phyloP scores from a whole-genome alignment of 176 grass and related monocot genomes.

The Stipa capillata region DNA sequence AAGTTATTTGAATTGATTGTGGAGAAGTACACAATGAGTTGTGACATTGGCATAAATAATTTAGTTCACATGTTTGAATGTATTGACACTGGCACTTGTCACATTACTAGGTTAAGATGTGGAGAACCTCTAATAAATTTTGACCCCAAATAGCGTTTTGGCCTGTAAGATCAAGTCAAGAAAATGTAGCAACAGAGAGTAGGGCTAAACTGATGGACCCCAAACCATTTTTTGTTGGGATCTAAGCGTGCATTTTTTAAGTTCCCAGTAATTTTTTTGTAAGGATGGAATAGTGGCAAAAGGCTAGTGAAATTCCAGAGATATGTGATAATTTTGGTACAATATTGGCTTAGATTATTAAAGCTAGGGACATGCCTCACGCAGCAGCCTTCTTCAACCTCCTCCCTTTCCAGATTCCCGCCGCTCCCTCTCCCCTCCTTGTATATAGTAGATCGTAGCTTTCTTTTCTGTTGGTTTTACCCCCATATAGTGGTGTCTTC shows the following conservation, averaged over 20 bases:
- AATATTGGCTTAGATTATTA: background rate
- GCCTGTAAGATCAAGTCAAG: background rate
- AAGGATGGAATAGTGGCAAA: background rate
- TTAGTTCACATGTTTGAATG: background rate
- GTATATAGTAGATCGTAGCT: too few relatives aligned
- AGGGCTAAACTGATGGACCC: background rate
- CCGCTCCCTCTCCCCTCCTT: too few relatives aligned
- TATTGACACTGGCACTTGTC: background rate
- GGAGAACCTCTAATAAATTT: too few relatives aligned
- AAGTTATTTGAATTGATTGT: background rate
- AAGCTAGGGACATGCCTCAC: background rate
- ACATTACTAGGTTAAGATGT: too few relatives aligned
- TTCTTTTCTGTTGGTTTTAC: too few relatives aligned
- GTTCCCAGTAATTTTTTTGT: background rate
- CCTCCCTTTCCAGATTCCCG: too few relatives aligned
- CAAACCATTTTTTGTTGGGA: background rate
- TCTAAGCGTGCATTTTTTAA: background rate
- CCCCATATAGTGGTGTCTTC: too few relatives aligned
- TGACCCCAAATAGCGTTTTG: too few relatives aligned
- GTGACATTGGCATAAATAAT: background rate
- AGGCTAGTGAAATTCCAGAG: background rate
- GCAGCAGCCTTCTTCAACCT: too few relatives aligned
- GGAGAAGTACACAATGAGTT: background rate
- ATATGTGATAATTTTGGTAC: background rate
- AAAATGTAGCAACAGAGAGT: background rate